Evolutionary conservation across 805 yeast species (phyloP).

Genomic region (Suhomyces sp.): DNA sequence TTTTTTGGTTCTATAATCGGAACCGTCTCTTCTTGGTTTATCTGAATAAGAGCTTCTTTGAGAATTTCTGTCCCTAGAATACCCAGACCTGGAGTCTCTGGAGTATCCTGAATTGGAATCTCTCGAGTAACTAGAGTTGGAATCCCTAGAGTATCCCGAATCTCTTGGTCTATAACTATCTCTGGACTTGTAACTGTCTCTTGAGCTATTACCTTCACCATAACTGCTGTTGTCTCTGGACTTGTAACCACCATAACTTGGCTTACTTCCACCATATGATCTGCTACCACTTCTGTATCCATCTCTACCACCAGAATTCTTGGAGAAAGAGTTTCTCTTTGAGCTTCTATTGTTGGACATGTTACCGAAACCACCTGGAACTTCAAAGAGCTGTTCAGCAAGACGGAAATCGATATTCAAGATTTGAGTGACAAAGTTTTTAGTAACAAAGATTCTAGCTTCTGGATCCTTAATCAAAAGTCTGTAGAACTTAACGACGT

Average conservation of each 20-base stretch:
- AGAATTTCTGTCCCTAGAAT: no score
- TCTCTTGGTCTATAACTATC: background rate
- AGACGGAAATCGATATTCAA: constrained; percentile 6
- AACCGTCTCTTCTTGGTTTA: background rate
- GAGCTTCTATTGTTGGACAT: constrained; percentile 11
- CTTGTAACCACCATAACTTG: constrained; percentile 4
- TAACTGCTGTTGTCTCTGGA: constrained; percentile 13
- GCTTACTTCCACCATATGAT: constrained; percentile 1
- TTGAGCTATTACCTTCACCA: constrained; percentile 1
- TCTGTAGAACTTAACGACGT: constrained; percentile 29
- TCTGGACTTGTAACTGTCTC: background rate
- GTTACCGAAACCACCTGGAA: constrained; percentile 27
- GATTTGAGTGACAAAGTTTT: constrained; percentile 9
- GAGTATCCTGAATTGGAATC: no score
- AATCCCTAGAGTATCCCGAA: no score
- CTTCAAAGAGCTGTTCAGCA: constrained; percentile 19
- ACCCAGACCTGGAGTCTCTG: no score
- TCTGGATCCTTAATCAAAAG: constrained; percentile 18
- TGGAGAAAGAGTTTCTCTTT: constrained; percentile 9
- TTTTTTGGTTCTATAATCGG: background rate
- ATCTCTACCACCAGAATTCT: constrained; percentile 1
- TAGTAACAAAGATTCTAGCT: constrained; percentile 13
- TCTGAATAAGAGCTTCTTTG: constrained; percentile 3
- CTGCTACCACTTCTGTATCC: constrained; percentile 10
- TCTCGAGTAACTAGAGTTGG: no score